phyloP scores from a whole-genome alignment of 192 early-diverging fungal genomes.

The Rhizophagus sp. region DNA sequence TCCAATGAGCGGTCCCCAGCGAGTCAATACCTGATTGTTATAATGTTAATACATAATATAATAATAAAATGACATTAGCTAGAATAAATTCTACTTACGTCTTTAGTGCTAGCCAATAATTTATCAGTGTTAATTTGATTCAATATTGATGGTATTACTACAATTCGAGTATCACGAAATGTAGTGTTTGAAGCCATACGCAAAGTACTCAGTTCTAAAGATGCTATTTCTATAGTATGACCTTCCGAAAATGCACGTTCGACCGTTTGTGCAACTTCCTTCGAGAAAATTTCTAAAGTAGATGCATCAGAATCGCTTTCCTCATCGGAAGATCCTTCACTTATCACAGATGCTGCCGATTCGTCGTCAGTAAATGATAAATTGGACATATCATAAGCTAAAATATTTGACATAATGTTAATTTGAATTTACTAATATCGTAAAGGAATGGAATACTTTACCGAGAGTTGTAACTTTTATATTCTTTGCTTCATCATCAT shows the following conservation, averaged over 20 bases:
- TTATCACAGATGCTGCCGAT: constrained; percentile 37
- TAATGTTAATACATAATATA: not conserved
- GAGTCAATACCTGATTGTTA: constrained; percentile 43
- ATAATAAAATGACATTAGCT: not conserved
- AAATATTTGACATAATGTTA: constrained; percentile 5
- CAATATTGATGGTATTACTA: constrained; percentile 74
- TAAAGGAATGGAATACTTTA: not conserved
- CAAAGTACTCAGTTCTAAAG: constrained; percentile 83
- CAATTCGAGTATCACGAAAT: constrained; percentile 74
- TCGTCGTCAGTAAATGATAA: constrained; percentile 44
- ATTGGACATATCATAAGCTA: constrained; percentile 53
- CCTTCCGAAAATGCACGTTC: constrained; percentile 79
- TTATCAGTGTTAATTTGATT: constrained; percentile 57
- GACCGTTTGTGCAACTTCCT: constrained; percentile 72
- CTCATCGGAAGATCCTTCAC: constrained; percentile 46
- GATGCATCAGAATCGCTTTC: constrained; percentile 54
- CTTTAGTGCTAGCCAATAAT: constrained; percentile 40
- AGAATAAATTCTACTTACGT: constrained; percentile 9
- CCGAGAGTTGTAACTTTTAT: constrained; percentile 53
- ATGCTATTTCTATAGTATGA: constrained; percentile 72
- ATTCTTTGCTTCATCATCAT: constrained; percentile 60
- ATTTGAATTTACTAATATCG: not conserved
- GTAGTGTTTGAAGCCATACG: constrained; percentile 85
- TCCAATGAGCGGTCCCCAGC: constrained; percentile 71
- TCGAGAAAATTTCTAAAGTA: constrained; percentile 67